Evolutionary conservation across 257 asterid species (phyloP).

Genomic region (Nyctanthes arbortristis): DNA sequence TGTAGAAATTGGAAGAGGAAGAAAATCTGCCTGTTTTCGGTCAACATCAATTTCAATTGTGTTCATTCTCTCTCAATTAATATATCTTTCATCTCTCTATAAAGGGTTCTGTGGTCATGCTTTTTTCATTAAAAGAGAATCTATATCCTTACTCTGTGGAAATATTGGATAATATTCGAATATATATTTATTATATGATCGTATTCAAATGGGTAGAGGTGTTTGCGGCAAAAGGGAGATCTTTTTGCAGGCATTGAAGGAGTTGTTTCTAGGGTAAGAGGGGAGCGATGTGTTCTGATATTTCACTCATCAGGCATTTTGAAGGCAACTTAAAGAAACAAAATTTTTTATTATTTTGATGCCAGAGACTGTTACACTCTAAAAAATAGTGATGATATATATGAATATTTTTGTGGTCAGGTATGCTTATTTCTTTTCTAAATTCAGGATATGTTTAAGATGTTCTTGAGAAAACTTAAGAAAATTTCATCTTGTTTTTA

Average conservation of each 20-base stretch:
- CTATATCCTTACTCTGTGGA: slow-evolving; percentile 1
- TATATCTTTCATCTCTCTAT: neutral
- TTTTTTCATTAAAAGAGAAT: neutral
- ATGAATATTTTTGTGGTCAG: slow-evolving; percentile 11
- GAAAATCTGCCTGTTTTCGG: slow-evolving; percentile 12
- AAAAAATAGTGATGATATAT: slow-evolving; percentile 13
- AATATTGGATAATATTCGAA: slow-evolving; percentile 10
- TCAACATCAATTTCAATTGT: slow-evolving; percentile 14
- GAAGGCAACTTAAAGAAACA: slow-evolving; percentile 8
- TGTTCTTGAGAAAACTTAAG: neutral
- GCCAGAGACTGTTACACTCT: slow-evolving; percentile 17
- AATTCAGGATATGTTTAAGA: neutral
- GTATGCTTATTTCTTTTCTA: neutral
- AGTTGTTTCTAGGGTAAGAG: neutral
- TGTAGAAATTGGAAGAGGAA: slow-evolving; percentile 3
- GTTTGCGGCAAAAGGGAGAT: slow-evolving; percentile 20
- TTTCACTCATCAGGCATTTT: slow-evolving; percentile 4
- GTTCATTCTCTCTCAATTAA: slow-evolving; percentile 9
- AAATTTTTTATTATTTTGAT: slow-evolving; percentile 31
- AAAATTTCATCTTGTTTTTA: neutral
- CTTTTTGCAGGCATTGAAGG: neutral
- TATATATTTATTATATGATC: slow-evolving; percentile 16
- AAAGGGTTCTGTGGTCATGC: neutral
- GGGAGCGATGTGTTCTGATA: neutral
- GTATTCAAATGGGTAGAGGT: slow-evolving; percentile 23